A percentile compares a stretch with the other conserved stretches of the same genome.
These are phyloP conservation scores for Penicillium rolfsii DNA, from an alignment of 2,329 filamentous ascomycete genomes.

Conservation along the genomic window DNA sequence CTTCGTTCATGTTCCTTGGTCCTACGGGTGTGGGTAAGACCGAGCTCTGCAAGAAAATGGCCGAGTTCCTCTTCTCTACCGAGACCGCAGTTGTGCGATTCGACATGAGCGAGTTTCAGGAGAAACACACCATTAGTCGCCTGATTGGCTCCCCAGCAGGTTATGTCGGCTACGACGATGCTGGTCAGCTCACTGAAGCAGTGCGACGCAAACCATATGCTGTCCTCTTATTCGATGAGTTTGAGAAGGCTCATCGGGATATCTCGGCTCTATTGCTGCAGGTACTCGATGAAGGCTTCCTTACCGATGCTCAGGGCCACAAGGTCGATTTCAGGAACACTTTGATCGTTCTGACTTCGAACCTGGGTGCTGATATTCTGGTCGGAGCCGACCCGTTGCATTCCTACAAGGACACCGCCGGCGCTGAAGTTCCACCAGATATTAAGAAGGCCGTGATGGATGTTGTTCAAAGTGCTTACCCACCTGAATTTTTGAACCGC, in stretches of 20 bases:
- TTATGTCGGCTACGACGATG: constrained; percentile 96
- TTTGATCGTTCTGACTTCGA: constrained; percentile 93
- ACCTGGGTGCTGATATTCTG: constrained; percentile 89
- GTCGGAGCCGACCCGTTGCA: constrained; percentile 72
- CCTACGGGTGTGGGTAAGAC: constrained; percentile 98
- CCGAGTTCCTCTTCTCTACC: constrained; percentile 88
- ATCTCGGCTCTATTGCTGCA: constrained; percentile 90
- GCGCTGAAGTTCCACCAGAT: constrained; percentile 71
- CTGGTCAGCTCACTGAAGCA: constrained; percentile 92
- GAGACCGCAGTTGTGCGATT: constrained; percentile 89
- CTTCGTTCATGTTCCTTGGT: constrained; percentile 96
- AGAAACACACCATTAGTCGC: constrained; percentile 92
- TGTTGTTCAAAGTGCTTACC: constrained; percentile 72
- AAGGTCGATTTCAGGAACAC: constrained; percentile 97
- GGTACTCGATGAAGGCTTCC: constrained; percentile 92
- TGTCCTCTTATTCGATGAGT: constrained; percentile 93
- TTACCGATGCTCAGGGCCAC: constrained; percentile 93
- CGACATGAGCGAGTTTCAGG: constrained; percentile 97
- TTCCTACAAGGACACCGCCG: constrained; percentile 63
- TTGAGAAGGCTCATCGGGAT: constrained; percentile 95
- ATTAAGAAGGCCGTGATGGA: constrained; percentile 85
- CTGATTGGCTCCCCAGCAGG: constrained; percentile 92
- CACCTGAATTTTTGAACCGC: constrained; percentile 94
- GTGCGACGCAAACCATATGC: constrained; percentile 94
- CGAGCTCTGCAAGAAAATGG: constrained; percentile 94